These are phyloP conservation scores for Amanita phalloides DNA, from an alignment of 768 basidiomycete genomes.

Conservation along the genomic window DNA sequence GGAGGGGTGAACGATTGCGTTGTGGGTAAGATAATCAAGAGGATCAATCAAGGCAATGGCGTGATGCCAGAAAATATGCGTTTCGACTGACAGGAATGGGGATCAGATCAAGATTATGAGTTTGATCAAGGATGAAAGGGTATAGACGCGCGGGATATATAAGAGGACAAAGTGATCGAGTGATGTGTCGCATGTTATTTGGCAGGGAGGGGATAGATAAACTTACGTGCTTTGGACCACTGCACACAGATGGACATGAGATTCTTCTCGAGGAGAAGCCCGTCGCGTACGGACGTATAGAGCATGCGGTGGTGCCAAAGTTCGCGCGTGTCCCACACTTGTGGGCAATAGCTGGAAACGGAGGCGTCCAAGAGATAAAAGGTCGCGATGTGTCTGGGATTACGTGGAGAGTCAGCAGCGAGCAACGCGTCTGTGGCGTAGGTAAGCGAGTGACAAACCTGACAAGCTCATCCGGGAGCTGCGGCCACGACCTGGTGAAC, in stretches of 20 bases:
- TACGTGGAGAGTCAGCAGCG: constrained; percentile 15
- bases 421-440: constrained; percentile 21
- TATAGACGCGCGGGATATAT: constrained; percentile 4
- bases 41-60: constrained; percentile 55
- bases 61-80: constrained; percentile 62
- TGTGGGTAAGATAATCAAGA: constrained; percentile 38
- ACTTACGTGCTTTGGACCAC: constrained; percentile 54
- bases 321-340: constrained; percentile 35
- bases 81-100: constrained; percentile 39
- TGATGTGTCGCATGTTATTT: constrained; percentile 3
- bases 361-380: constrained; percentile 43
- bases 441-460: constrained; percentile 27
- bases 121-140: constrained; percentile 6
- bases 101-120: constrained; percentile 6
- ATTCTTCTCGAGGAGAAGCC: constrained; percentile 41
- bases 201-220: not conserved
- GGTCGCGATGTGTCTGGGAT: constrained; percentile 43
- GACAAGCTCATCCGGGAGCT: constrained; percentile 40
- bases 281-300: constrained; percentile 53
- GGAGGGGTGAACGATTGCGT: constrained; percentile 34
- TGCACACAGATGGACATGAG: constrained; percentile 53
- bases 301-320: constrained; percentile 54
- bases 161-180: not conserved
- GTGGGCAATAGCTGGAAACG: constrained; percentile 33
- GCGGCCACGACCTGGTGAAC: constrained; percentile 18